phyloP scores from a whole-genome alignment of 495 filamentous ascomycete genomes.

The Aspergillus asperescens region DNA sequence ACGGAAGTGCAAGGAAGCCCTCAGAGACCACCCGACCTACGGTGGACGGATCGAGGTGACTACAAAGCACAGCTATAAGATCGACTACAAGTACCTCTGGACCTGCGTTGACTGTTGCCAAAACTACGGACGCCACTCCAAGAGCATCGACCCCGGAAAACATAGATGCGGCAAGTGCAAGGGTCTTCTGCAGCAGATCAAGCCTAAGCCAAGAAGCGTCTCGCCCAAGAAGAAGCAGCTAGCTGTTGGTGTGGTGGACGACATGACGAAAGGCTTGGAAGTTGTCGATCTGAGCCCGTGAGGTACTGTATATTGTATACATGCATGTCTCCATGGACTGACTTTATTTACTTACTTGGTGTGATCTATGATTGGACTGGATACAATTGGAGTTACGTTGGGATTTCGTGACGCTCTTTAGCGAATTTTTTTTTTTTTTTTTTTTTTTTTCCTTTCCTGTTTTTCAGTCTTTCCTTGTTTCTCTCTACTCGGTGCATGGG shows the following conservation, averaged over 20 bases:
- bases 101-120: conserved; percentile 61
- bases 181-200: conserved; percentile 64
- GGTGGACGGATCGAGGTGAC: conserved; percentile 64
- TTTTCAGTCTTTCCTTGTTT: background rate
- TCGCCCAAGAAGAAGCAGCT: conserved; percentile 50
- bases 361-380: background rate
- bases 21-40: conserved; percentile 41
- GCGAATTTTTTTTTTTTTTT: background rate
- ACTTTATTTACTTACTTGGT: background rate
- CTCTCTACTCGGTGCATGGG: too few relatives aligned
- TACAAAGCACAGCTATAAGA: conserved; percentile 81
- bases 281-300: conserved; percentile 2
- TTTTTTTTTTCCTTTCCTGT: background rate
- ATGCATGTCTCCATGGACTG: too few relatives aligned
- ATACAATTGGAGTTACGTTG: background rate
- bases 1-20: conserved; percentile 36
- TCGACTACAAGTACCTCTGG: conserved; percentile 90
- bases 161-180: conserved; percentile 69
- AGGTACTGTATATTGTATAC: background rate
- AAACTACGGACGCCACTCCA: conserved; percentile 73
- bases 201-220: conserved; percentile 62
- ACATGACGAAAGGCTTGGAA: conserved; percentile 6
- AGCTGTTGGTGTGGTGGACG: conserved; percentile 2
- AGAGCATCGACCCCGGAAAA: conserved; percentile 63
- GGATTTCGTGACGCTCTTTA: background rate